These are phyloP conservation scores for Penicillium sp. DNA, from an alignment of 2,329 filamentous ascomycete genomes.

Conservation along the genomic window DNA sequence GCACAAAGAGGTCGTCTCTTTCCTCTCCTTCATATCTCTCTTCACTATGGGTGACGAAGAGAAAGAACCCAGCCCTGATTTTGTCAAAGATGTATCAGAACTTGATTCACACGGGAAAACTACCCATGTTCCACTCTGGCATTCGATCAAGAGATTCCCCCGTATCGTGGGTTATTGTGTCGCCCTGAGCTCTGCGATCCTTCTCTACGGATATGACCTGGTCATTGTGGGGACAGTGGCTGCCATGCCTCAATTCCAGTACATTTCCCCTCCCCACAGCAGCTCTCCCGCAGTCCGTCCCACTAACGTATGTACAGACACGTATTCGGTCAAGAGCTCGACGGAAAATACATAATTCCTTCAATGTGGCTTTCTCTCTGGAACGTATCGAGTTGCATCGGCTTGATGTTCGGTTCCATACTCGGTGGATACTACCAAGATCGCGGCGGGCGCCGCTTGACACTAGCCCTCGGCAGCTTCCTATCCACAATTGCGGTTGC, in stretches of 20 bases:
- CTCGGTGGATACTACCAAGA: conserved; percentile 42
- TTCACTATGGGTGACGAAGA: background rate
- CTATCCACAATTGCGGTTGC: conserved; percentile 36
- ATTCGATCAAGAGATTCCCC: conserved; percentile 16
- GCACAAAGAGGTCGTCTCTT: background rate
- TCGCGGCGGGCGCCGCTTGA: conserved; percentile 34
- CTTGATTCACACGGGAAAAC: background rate
- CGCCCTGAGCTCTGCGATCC: conserved; percentile 20
- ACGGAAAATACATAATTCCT: conserved; percentile 37
- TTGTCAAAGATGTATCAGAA: conserved; percentile 6
- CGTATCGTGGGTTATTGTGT: conserved; percentile 18
- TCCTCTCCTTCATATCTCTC: background rate
- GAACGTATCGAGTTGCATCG: conserved; percentile 40
- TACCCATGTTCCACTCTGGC: conserved; percentile 15
- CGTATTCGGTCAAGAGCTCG: conserved; percentile 29
- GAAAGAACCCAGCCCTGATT: background rate
- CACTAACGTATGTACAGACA: conserved; percentile 7
- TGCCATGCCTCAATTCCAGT: conserved; percentile 30
- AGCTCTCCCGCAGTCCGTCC: too few species aligned
- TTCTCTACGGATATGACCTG: conserved; percentile 30
- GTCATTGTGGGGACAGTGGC: conserved; percentile 28
- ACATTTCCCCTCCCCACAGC: too few species aligned
- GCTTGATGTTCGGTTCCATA: conserved; percentile 36
- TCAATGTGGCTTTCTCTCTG: conserved; percentile 45
- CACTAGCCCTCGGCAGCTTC: conserved; percentile 35